Evolutionary conservation across 2,329 filamentous ascomycete genomes (phyloP).

Genomic region (Pseudogymnoascus sp.): DNA sequence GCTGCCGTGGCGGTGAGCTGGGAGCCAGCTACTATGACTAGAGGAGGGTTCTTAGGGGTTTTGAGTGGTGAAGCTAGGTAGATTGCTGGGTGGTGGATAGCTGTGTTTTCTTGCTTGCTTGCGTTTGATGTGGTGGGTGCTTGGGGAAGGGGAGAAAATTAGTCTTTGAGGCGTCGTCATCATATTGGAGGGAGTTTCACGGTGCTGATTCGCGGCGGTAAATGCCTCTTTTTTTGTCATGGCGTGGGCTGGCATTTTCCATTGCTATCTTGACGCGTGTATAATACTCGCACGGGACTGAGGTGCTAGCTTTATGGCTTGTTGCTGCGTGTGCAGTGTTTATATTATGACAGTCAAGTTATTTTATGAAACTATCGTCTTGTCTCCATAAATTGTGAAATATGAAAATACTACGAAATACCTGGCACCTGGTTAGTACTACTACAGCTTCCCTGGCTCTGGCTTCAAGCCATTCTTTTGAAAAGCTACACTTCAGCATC

Average conservation of each 20-base stretch:
- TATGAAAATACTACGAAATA: not conserved
- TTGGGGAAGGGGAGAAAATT: not conserved
- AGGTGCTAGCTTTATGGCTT: not conserved
- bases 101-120: not conserved
- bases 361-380: not conserved
- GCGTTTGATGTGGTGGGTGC: not conserved
- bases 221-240: not conserved
- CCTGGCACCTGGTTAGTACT: not conserved
- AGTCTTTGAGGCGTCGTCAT: not conserved
- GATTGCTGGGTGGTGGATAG: not conserved
- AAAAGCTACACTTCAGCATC: not conserved
- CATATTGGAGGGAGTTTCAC: not conserved
- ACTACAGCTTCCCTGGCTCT: not conserved
- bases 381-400: not conserved
- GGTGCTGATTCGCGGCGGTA: not conserved
- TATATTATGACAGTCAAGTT: not conserved
- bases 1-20: not conserved
- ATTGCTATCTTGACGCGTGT: conserved; percentile 4
- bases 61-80: not conserved
- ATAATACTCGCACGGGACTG: not conserved
- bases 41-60: not conserved
- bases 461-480: not conserved
- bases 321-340: not conserved
- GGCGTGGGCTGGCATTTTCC: not conserved
- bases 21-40: not conserved